Evolutionary conservation across 768 basidiomycete genomes (phyloP), one percentile per base, ranked within the genome.

Genomic region (Xanthoconium stramineum): DNA sequence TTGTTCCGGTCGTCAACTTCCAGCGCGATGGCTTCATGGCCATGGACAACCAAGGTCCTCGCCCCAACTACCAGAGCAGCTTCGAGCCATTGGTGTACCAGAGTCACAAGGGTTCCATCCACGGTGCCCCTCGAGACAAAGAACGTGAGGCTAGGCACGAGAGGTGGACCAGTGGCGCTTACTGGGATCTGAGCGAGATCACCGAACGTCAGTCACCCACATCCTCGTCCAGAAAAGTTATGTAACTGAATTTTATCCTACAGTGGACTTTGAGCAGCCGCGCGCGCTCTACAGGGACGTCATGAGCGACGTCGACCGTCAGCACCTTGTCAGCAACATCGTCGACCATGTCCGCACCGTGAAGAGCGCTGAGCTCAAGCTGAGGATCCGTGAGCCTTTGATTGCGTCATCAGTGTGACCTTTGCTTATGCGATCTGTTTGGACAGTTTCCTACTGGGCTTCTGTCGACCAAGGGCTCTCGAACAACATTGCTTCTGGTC

Each of bases 21-120:
- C 93, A 96, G 75, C 89, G 94, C 43, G 94, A 90, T 64, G 95
- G 94, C 20, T 53, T 73, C 9, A 79, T 75, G 73, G 76, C 83
- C 1, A 83, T 84, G 74, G 72, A 85, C 67, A 91, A 85, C 67
- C 94, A 96, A 74, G 94, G 92, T 59, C 69, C 76, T 56, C 82
- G 91, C 24, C 92, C 95, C 58, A 93, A 91, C 79, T 97, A 96
- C 79, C 83, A 87, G 75, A 89, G 87, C 74, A 80, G 80, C 47
- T 82, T 94, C 68, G 73, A 78, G 45, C 88, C 91, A 9, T 80
- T 97, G 55, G 70, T 73, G n/a, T 93, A 88, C 78, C 70, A 74
- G 56, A 74, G 66, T 32, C 73, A 74, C 53, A 76, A 77, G 65
- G 80, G 75, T 44, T 78, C 76, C 63, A 71, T 78, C 38, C 72